Base-by-base conservation (phyloP, 2,329 filamentous ascomycete species). In the Penicillium sp. region DNA sequence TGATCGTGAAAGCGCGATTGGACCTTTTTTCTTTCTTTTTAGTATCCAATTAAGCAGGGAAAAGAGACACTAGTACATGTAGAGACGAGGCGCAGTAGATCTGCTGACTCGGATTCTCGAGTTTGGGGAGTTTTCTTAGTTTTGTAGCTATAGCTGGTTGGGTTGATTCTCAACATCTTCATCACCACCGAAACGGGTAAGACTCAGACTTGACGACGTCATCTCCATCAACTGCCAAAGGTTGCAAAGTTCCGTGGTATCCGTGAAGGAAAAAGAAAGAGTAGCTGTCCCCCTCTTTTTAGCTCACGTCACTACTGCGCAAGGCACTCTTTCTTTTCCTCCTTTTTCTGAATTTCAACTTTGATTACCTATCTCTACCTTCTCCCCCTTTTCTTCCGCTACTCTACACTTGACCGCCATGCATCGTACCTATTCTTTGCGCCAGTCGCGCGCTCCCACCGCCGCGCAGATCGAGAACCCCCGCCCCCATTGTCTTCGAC, bases 361-460 rank as follows among this genome's bases (percentile, higher is more conserved):
- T 46, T 46, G 14, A 26, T 39, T 24, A 29, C 35, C 18, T 37
- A 20, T 20, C 18, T 40, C 22, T 20, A 6, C 20, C 43, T 49
- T 26, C 29, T 36, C 18, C 34, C 22, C 39, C 38, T 40, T 16
- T 26, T 42, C 34, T 34, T 22, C 35, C 35, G n/a, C 23, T 18
- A 34, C 9, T 10, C 31, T 18, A 34, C 46, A 44, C 37, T 8
- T 10, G n/a, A 9, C 42, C 63, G 65, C 53, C 54, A 98, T 98
- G 91, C 93, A 98, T 81, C 89, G 91, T 71, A 96, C 93, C 58
- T 98, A 97, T 72, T 95, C 89, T 64, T 95, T 96, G 93, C 90
- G 93, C 85, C 87, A 94, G 74, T 86, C 87, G 73, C 85, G 93
- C 79, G 89, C 89, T 72, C 93, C 93, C 40, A 98, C 93, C 58